Conservation (phyloP, 1,139 yeast species). For the Geotrichum macrosporum region DNA sequence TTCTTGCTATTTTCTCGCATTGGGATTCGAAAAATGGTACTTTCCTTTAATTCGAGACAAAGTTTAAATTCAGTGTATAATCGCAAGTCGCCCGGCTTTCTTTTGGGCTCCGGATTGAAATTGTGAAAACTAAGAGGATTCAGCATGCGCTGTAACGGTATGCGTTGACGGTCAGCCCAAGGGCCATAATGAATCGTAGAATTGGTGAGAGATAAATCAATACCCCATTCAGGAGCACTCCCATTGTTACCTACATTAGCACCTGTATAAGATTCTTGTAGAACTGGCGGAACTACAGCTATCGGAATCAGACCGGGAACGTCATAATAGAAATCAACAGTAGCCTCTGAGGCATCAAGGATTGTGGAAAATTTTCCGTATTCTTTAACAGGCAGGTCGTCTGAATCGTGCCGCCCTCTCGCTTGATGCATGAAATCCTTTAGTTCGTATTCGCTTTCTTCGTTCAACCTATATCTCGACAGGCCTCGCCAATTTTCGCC, state of each 20-base stretch:
- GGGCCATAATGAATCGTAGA: conserved; percentile 86
- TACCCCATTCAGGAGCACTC: conserved; percentile 60
- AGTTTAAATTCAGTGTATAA: conserved; percentile 54
- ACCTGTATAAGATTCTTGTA: conserved; percentile 32
- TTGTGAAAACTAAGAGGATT: conserved; percentile 68
- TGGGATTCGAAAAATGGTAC: conserved; percentile 71
- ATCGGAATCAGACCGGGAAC: conserved; percentile 58
- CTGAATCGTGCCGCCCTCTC: not conserved
- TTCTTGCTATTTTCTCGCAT: conserved; percentile 82
- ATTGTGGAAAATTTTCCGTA: conserved; percentile 79
- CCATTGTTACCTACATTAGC: conserved; percentile 54
- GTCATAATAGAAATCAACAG: conserved; percentile 63
- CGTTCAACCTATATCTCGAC: conserved; percentile 36
- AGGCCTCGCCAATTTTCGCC: conserved; percentile 37
- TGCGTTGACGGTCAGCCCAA: conserved; percentile 87
- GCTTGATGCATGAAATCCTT: conserved; percentile 14
- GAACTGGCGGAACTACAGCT: not conserved
- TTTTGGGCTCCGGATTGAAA: conserved; percentile 44
- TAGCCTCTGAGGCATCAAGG: conserved; percentile 56
- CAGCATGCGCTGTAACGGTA: conserved; percentile 58
- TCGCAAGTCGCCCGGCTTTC: conserved; percentile 51
- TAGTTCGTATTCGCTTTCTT: conserved; percentile 14
- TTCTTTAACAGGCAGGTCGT: conserved; percentile 46
- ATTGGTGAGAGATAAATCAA: conserved; percentile 54
- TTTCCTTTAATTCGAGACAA: conserved; percentile 52